Percentiles rank a stretch among this genome's conserved stretches.
phyloP scores from a whole-genome alignment of 1,139 yeast species.

The Blastobotrys ciferrii region DNA sequence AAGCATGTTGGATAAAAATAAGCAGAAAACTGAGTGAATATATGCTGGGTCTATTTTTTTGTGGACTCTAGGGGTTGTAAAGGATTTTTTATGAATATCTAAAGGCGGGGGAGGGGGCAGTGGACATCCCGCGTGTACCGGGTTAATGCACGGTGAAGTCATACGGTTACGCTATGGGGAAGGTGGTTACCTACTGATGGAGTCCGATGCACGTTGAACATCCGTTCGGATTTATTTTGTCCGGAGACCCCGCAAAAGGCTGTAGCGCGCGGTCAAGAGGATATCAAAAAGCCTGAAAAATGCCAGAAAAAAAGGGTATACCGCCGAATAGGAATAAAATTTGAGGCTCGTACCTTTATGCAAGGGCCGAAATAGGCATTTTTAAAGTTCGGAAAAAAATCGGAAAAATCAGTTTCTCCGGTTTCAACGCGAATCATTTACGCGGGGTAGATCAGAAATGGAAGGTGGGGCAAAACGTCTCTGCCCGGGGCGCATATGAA shows the following conservation, averaged over 20 bases:
- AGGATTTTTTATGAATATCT: no score
- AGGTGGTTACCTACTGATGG: background rate
- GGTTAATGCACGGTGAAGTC: background rate
- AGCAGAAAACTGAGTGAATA: no score
- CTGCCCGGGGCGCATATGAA: background rate
- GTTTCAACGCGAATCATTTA: background rate
- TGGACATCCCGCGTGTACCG: background rate
- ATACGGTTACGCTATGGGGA: background rate
- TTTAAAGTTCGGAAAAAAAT: background rate
- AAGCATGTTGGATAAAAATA: no score
- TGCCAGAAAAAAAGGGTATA: no score
- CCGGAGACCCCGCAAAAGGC: background rate
- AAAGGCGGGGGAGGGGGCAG: background rate
- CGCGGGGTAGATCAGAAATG: background rate
- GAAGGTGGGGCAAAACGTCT: background rate
- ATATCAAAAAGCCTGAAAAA: background rate
- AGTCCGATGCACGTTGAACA: background rate
- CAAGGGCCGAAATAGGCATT: no score
- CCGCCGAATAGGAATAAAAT: background rate
- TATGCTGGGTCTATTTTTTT: no score
- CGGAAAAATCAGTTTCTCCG: background rate
- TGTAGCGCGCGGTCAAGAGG: no score
- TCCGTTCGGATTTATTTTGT: background rate
- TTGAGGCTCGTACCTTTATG: background rate
- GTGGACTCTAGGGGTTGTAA: no score